These are phyloP conservation scores for Pleurotus eryngii DNA, from an alignment of 768 basidiomycete genomes.

Conservation along the genomic window DNA sequence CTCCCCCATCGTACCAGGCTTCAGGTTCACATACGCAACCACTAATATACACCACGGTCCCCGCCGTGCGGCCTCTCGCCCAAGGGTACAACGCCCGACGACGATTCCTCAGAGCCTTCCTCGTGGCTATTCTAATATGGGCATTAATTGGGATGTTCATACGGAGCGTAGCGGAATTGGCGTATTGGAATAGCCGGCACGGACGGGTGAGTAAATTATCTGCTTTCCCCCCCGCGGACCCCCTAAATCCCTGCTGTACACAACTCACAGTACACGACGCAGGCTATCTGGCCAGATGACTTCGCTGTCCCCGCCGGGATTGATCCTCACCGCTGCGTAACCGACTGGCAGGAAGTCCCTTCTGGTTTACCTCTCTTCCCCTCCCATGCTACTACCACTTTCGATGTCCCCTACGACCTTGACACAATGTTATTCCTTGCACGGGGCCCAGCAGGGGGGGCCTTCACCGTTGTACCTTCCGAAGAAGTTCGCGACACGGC, in stretches of 20 bases:
- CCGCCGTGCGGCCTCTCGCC: not conserved
- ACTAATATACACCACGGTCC: not conserved
- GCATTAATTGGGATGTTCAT: not conserved
- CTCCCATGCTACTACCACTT: constrained; percentile 11
- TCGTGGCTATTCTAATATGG: constrained; percentile 7
- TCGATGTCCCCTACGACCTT: constrained; percentile 20
- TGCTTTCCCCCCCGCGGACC: not conserved
- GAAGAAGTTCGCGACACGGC: constrained; percentile 17
- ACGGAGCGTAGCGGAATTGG: constrained; percentile 4
- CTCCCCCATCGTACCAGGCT: constrained; percentile 1
- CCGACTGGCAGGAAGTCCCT: constrained; percentile 5
- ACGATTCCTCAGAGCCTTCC: constrained; percentile 1
- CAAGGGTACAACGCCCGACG: not conserved
- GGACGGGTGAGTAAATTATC: not conserved
- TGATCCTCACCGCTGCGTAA: not conserved
- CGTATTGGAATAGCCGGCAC: constrained; percentile 2
- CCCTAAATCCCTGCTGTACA: not conserved
- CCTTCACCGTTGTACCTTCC: constrained; percentile 23
- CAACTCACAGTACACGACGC: constrained; percentile 1
- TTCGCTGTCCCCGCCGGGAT: constrained; percentile 10
- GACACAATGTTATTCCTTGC: constrained; percentile 26
- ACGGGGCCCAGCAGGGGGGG: constrained; percentile 23
- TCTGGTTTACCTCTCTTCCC: constrained; percentile 11
- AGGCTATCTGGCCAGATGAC: constrained; percentile 1
- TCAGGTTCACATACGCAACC: not conserved